A percentile compares a stretch with the other conserved stretches of the same genome.
These are phyloP conservation scores for Colletotrichum filicis DNA, from an alignment of 2,329 filamentous ascomycete species.

Conservation along the genomic window DNA sequence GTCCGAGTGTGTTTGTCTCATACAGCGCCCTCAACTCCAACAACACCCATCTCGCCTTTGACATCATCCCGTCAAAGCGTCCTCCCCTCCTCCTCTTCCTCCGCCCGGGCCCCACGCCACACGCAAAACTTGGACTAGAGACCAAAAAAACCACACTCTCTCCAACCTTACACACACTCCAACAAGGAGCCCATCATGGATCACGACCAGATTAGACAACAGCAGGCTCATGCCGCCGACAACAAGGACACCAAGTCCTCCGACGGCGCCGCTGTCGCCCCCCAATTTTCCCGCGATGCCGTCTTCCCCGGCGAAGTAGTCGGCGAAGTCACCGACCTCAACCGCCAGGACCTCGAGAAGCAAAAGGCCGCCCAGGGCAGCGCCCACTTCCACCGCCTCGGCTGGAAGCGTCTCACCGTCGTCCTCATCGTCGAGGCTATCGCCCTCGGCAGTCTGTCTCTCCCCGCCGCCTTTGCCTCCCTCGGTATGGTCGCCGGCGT, in stretches of 20 bases:
- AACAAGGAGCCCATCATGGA: conserved; percentile 20
- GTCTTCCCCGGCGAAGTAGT: conserved; percentile 41
- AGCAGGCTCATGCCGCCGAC: conserved; percentile 9
- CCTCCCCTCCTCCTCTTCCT: neutral
- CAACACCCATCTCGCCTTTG: neutral
- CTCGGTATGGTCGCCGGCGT: conserved; percentile 62
- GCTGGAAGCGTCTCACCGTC: conserved; percentile 67
- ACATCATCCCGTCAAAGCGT: neutral
- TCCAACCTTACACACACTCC: neutral
- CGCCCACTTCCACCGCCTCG: conserved; percentile 63
- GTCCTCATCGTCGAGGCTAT: conserved; percentile 68
- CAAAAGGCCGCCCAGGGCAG: conserved; percentile 56
- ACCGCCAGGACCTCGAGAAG: conserved; percentile 55
- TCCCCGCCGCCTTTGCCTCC: conserved; percentile 62
- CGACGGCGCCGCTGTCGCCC: conserved; percentile 26
- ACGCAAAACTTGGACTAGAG: too few species aligned
- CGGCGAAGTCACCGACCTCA: conserved; percentile 41
- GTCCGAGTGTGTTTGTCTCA: neutral
- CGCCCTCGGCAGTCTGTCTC: conserved; percentile 62
- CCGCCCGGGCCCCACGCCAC: conserved; percentile 14
- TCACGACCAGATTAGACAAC: conserved; percentile 31
- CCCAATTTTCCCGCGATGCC: conserved; percentile 34
- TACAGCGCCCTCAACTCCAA: neutral
- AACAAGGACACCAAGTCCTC: conserved; percentile 28
- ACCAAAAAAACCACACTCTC: neutral